Evolutionary conservation across 306 rosid species (phyloP).

Genomic region (Dryas octopetala): DNA sequence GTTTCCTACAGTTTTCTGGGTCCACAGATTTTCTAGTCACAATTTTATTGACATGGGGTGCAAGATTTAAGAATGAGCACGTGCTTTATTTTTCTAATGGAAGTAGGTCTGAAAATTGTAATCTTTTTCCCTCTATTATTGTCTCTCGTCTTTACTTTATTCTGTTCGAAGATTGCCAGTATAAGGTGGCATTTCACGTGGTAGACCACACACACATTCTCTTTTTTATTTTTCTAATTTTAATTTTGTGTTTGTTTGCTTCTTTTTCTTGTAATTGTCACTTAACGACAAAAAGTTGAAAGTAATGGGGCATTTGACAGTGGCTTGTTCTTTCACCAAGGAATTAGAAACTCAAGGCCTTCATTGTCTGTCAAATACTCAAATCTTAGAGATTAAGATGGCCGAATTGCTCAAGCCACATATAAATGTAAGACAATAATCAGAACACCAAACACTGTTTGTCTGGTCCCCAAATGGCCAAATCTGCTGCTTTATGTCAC

Average conservation of each 20-base stretch:
- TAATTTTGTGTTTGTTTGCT: not conserved
- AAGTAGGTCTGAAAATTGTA: not conserved
- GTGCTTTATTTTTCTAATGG: not conserved
- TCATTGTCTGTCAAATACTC: constrained; percentile 1
- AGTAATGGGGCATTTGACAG: constrained; percentile 2
- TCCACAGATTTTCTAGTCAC: not conserved
- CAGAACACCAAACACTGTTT: not conserved
- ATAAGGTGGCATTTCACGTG: constrained; percentile 20
- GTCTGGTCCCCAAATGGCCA: not conserved
- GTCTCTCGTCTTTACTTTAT: not conserved
- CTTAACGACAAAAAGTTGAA: not conserved
- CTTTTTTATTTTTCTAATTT: too few relatives aligned
- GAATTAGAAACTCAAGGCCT: constrained; percentile 5
- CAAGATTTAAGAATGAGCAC: not conserved
- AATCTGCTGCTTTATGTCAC: not conserved
- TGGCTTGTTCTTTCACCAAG: not conserved
- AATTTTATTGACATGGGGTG: not conserved
- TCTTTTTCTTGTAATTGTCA: not conserved
- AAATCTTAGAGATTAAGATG: constrained; percentile 21
- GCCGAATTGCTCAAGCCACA: constrained; percentile 15
- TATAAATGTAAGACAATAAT: constrained; percentile 11
- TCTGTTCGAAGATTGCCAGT: not conserved
- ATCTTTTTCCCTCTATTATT: not conserved
- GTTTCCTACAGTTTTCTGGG: not conserved
- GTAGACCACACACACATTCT: constrained; percentile 11